Conservation (phyloP, 805 yeast species). For the Pichia gijzeniarum region DNA sequence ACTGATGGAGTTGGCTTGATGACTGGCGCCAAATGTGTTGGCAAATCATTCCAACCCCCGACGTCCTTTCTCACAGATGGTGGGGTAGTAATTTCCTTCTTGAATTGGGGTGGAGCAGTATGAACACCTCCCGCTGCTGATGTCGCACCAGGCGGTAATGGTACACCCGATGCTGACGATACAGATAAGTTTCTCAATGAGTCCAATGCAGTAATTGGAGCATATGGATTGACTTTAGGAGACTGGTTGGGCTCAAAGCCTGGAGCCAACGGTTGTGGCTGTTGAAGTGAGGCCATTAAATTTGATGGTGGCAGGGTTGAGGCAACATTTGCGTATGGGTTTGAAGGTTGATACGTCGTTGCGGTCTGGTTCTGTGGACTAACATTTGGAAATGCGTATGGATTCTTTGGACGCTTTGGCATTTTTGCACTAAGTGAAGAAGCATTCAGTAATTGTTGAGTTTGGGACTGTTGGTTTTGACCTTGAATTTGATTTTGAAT, state of each 20-base stretch:
- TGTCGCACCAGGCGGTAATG: conserved; percentile 4
- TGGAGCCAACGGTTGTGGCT: background rate
- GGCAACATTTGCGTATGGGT: background rate
- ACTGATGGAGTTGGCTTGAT: conserved; percentile 17
- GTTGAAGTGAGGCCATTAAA: too few species aligned
- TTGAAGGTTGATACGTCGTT: background rate
- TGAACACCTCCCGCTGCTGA: conserved; percentile 11
- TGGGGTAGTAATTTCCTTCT: conserved; percentile 13
- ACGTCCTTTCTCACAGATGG: conserved; percentile 37
- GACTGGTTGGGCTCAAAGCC: conserved; percentile 7
- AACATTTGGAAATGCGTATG: conserved; percentile 16
- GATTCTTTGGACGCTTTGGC: conserved; percentile 9
- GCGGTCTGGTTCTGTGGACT: background rate
- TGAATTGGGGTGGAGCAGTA: conserved; percentile 20
- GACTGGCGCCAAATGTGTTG: conserved; percentile 35
- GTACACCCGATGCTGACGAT: conserved; percentile 4
- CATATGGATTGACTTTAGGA: conserved; percentile 29
- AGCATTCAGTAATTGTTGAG: background rate
- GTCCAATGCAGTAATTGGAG: conserved; percentile 31
- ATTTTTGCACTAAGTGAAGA: too few species aligned
- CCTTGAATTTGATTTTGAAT: background rate
- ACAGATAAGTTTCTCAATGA: conserved; percentile 19
- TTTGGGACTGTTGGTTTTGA: conserved; percentile 8
- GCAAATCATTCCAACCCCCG: conserved; percentile 72
- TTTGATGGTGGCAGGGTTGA: too few species aligned